Base-by-base conservation (phyloP, 805 yeast species). In the Brettanomyces naardenensis region DNA sequence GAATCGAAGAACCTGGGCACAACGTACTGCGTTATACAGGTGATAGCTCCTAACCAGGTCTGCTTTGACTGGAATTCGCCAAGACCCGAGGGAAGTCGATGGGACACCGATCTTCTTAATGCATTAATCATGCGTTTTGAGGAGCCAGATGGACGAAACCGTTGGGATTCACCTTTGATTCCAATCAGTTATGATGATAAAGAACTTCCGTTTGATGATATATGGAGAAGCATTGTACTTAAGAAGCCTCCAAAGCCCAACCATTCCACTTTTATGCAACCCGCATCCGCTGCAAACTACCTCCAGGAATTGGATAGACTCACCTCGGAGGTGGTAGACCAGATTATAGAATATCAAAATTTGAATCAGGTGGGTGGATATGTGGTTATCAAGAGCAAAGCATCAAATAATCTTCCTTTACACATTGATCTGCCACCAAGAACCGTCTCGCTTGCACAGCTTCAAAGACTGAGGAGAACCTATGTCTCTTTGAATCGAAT, bases 91-190 rank as follows among this genome's bases (percentile, higher is more conserved):
- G 58, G 46, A 3, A 61, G 63, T 5, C 43, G 41, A 37, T 88
- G 95, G 95, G 79, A 75, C 32, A 68, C 65, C 2, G 77, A 73
- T 25, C 59, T 86, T 20, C 63, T 88, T 28, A 68, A 69, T 13
- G 89, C 81, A 37, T 63, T 90, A 40, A 71, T 76, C 3, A 83
- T 88, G 76, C 61, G 98, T 42, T 92, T 80, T 53, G 98, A 92
- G 59, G 98, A 92, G 56, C 98, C 98, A 1, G 82, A 86, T 53
- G 77, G 78, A 23, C 73, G 75, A 51, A 75, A 80, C 20, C 64
- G 96, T 42, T 92, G 98, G 98, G 98, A 92, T 53, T 77, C 95
- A 4, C 98, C 98, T 5, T 62, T 90, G 43, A 79, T 88, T 53
- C 76, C 86, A 0, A 59, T 89, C 1, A 71, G 78, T 3, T 71